A percentile compares a stretch with the other conserved stretches of the same genome.
phyloP scores from a whole-genome alignment of 1,284 basidiomycete species.

The Fomitopsis schrenkii region DNA sequence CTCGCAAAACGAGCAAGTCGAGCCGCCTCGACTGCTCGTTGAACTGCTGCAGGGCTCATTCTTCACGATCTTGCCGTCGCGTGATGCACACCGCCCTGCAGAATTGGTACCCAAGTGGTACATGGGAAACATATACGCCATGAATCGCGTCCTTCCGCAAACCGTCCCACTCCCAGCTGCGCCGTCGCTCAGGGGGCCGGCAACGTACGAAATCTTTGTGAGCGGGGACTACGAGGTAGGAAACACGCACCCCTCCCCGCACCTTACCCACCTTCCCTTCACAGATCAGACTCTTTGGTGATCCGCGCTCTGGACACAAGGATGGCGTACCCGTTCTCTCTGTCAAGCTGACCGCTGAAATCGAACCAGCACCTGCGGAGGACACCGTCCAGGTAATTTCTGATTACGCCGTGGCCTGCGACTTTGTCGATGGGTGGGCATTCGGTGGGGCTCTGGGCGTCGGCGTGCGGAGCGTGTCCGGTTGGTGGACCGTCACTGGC shows the following conservation, averaged over 20 bases:
- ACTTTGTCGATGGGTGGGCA: slow-evolving; percentile 65
- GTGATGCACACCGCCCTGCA: slow-evolving; percentile 9
- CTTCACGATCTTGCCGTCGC: slow-evolving; percentile 53
- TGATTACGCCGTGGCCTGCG: slow-evolving; percentile 51
- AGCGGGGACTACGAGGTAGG: slow-evolving; percentile 72
- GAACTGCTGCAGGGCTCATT: slow-evolving; percentile 58
- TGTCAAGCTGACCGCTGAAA: slow-evolving; percentile 40
- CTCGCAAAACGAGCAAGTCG: neutral
- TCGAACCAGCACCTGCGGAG: slow-evolving; percentile 27
- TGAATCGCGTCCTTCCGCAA: slow-evolving; percentile 47
- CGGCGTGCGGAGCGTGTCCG: slow-evolving; percentile 47
- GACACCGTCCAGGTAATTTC: slow-evolving; percentile 34
- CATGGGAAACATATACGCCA: slow-evolving; percentile 69
- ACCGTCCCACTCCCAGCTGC: slow-evolving; percentile 43
- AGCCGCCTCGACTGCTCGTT: slow-evolving; percentile 39
- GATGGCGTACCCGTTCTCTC: slow-evolving; percentile 41
- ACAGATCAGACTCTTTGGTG: slow-evolving; percentile 77
- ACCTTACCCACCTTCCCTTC: slow-evolving; percentile 1
- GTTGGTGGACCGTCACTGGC: slow-evolving; percentile 47
- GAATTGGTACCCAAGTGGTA: slow-evolving; percentile 55
- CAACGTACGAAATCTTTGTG: slow-evolving; percentile 49
- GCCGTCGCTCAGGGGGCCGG: slow-evolving; percentile 39
- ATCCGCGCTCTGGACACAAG: slow-evolving; percentile 36
- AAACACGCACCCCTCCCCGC: slow-evolving; percentile 13
- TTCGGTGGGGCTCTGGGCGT: slow-evolving; percentile 67